These are phyloP conservation scores for Hortaea sp. DNA, from an alignment of 2,329 filamentous ascomycete species.

Conservation along the genomic window DNA sequence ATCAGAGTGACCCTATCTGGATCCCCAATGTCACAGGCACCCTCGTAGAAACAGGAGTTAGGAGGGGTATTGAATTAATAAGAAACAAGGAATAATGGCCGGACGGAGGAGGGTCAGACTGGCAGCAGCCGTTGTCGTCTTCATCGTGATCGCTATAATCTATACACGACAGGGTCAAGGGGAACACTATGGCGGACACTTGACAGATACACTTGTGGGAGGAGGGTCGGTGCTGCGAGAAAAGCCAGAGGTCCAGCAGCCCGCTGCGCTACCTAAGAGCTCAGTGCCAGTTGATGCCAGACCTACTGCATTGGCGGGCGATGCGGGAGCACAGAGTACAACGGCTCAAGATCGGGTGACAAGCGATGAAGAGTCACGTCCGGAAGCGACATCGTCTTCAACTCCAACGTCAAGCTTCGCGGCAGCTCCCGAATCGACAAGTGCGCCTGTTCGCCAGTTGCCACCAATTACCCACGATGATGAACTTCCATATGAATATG, in stretches of 20 bases:
- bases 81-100: not conserved
- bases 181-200: not conserved
- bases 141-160: constrained; percentile 4
- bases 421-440: not conserved
- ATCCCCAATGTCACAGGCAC: too few species aligned
- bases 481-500: constrained; percentile 1
- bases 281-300: not conserved
- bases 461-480: constrained; percentile 3
- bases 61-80: too few species aligned
- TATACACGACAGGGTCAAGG: constrained; percentile 4
- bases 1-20: too few species aligned
- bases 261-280: constrained; percentile 1
- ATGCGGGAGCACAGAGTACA: not conserved
- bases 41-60: too few species aligned
- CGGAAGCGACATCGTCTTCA: not conserved
- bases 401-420: not conserved
- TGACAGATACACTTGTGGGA: constrained; percentile 6
- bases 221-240: constrained; percentile 6
- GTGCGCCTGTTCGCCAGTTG: not conserved
- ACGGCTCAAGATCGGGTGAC: not conserved
- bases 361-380: not conserved
- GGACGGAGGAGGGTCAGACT: constrained; percentile 1
- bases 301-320: not conserved
- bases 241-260: not conserved
- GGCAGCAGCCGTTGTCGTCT: constrained; percentile 1